Evolutionary conservation across 108 stramenopile species (phyloP).

Genomic region (Nannochloropsis salina): DNA sequence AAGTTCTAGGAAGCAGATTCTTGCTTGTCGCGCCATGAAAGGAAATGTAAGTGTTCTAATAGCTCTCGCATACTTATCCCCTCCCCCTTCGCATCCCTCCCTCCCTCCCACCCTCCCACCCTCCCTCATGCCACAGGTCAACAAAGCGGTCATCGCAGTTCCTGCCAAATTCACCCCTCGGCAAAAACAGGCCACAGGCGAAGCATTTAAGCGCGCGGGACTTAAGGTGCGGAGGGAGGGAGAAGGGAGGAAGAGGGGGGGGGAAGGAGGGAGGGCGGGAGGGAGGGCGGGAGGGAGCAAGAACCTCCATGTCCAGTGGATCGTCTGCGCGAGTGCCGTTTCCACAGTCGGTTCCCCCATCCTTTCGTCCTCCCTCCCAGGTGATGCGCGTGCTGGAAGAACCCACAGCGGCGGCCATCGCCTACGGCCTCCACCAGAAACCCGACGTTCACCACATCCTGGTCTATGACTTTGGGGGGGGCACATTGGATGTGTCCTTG

Average conservation of each 20-base stretch:
- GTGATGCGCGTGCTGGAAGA: constrained; percentile 70
- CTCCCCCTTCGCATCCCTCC: not conserved
- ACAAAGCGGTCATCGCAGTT: constrained; percentile 83
- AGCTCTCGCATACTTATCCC: not conserved
- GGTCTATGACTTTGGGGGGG: constrained; percentile 96
- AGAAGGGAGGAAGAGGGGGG: not conserved
- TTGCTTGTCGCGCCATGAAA: constrained; percentile 21
- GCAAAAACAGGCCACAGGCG: constrained; percentile 71
- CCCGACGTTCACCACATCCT: constrained; percentile 84
- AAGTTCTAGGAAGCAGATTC: not conserved
- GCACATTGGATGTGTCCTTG: constrained; percentile 86
- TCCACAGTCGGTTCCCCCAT: not conserved
- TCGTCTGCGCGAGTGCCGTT: no score
- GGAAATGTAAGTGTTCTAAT: not conserved
- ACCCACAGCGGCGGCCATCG: constrained; percentile 91
- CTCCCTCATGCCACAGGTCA: constrained; percentile 25
- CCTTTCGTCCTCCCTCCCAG: not conserved
- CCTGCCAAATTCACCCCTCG: constrained; percentile 84
- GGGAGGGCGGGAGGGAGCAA: not conserved
- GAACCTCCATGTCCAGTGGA: not conserved
- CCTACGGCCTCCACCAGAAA: constrained; percentile 88
- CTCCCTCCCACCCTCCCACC: not conserved
- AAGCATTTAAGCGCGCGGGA: constrained; percentile 71
- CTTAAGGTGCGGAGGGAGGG: constrained; percentile 54
- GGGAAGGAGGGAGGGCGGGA: not conserved